Evolutionary conservation across 2,329 filamentous ascomycete species (phyloP).

Genomic region (Fusarium nygamai): DNA sequence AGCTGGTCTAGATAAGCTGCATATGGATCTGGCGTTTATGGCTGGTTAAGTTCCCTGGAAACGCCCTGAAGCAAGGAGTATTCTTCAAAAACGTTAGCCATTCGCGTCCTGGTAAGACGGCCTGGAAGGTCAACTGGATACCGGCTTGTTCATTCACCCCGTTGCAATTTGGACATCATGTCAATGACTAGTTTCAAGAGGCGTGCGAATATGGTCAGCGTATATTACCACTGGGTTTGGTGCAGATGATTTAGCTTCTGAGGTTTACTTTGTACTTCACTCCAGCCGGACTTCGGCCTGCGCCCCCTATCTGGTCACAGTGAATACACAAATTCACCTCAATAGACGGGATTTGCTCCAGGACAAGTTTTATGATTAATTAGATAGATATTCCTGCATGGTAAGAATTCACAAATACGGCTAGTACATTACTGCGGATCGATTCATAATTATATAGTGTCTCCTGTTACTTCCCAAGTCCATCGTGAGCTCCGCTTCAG

Average conservation of each 20-base stretch:
- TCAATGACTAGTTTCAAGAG: not conserved
- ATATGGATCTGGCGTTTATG: too few species aligned
- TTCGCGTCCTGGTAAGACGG: fast-evolving
- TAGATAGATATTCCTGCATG: not conserved
- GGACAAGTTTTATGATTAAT: fast-evolving
- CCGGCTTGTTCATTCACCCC: not conserved
- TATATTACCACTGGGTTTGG: not conserved
- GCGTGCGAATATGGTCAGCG: fast-evolving
- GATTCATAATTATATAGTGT: not conserved
- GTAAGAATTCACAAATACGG: not conserved
- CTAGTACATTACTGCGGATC: not conserved
- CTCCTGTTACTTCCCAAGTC: not conserved
- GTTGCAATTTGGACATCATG: fast-evolving
- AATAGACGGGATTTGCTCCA: not conserved
- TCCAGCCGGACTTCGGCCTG: not conserved
- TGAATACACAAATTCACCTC: not conserved
- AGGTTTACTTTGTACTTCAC: not conserved
- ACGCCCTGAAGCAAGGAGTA: too few species aligned
- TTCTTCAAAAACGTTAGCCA: fast-evolving
- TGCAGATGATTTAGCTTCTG: not conserved
- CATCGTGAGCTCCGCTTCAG: not conserved
- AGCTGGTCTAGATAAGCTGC: not conserved
- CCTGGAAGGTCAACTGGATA: fast-evolving
- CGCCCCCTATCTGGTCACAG: not conserved
- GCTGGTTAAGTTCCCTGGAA: too few species aligned